Conservation (phyloP, 148 eudicot species). For the Euryodendron excelsum region DNA sequence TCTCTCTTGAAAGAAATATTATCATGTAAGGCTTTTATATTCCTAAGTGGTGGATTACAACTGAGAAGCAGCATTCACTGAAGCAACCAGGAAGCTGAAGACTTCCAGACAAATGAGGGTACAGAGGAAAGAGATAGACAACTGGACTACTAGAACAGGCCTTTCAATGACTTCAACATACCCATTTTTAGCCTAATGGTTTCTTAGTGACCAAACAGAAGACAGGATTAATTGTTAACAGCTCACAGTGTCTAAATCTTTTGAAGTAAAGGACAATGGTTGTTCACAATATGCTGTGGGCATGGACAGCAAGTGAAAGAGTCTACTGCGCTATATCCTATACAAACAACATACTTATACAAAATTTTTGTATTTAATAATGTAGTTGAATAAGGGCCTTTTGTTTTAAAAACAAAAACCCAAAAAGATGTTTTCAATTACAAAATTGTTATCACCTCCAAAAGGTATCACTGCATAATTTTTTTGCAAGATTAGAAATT, state of each 20-base stretch:
- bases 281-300: neutral
- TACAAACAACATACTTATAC: no score
- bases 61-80: neutral
- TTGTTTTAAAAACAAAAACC: no score
- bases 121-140: slow-evolving; percentile 7
- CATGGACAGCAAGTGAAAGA: neutral
- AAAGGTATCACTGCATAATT: no score
- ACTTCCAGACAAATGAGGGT: slow-evolving; percentile 12
- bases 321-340: neutral
- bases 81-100: slow-evolving; percentile 9
- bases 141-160: no score
- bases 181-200: neutral
- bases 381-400: no score
- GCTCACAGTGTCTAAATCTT: slow-evolving; percentile 15
- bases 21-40: neutral
- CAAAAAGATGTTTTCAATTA: no score
- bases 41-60: neutral
- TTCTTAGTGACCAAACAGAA: neutral
- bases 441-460: no score
- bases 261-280: neutral
- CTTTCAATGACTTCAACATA: neutral
- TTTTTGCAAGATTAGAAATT: no score
- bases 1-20: no score
- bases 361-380: no score
- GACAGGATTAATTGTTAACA: neutral